Conservation (phyloP, 352 stramenopile genomes). For the Globisporangium rhizosaccharum region DNA sequence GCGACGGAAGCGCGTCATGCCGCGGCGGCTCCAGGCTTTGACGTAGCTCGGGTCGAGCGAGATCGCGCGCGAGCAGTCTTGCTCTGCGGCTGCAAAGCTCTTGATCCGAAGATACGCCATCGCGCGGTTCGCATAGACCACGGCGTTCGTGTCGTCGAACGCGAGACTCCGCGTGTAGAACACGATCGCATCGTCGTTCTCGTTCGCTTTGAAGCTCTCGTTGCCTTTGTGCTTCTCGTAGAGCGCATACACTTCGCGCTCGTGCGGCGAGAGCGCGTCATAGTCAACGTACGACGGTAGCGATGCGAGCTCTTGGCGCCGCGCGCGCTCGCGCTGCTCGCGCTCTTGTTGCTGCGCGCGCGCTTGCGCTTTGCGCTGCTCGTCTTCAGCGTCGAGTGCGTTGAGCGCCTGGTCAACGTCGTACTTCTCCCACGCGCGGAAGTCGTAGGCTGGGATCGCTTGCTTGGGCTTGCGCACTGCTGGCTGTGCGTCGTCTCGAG, state of each 20-base stretch:
- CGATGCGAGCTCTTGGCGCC: slow-evolving; percentile 51
- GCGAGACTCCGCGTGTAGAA: slow-evolving; percentile 89
- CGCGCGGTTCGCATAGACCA: slow-evolving; percentile 86
- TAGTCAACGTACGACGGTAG: slow-evolving; percentile 56
- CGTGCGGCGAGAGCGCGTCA: slow-evolving; percentile 38
- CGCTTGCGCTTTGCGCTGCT: slow-evolving; percentile 29
- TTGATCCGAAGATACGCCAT: slow-evolving; percentile 76
- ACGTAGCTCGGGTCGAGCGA: slow-evolving; percentile 75
- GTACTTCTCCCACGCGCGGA: slow-evolving; percentile 90
- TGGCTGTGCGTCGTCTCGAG: background rate
- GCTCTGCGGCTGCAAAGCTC: slow-evolving; percentile 80
- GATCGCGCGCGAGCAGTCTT: slow-evolving; percentile 80
- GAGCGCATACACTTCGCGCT: slow-evolving; percentile 49
- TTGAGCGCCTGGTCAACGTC: slow-evolving; percentile 78
- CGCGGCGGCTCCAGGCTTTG: slow-evolving; percentile 85
- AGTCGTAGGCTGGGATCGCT: slow-evolving; percentile 86
- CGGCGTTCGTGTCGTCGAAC: slow-evolving; percentile 67
- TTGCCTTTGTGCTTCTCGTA: slow-evolving; percentile 93
- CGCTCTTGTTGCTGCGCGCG: slow-evolving; percentile 25
- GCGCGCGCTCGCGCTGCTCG: slow-evolving; percentile 30
- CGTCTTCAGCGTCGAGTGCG: slow-evolving; percentile 59
- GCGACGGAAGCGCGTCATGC: slow-evolving; percentile 82
- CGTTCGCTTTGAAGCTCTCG: slow-evolving; percentile 84
- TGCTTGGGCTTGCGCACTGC: slow-evolving; percentile 19
- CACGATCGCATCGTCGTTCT: slow-evolving; percentile 80